Evolutionary conservation across 2,329 filamentous ascomycete species (phyloP), one percentile per base, ranked within the genome.

Genomic region (Aspergillus oerlinghausenensis): DNA sequence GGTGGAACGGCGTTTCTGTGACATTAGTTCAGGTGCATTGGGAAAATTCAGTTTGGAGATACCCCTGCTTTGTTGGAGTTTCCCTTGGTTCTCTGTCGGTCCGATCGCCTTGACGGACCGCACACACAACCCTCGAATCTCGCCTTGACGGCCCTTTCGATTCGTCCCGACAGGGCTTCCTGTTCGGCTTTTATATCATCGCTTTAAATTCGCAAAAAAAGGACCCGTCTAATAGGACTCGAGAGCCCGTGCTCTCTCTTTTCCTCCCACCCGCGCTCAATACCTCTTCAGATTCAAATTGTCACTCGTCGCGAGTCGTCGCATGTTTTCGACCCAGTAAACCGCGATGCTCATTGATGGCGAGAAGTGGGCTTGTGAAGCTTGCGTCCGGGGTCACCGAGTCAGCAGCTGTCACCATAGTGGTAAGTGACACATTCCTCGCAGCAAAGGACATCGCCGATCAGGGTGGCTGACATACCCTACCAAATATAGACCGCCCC

Each of bases 391-490:
- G 77, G 94, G 94, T 73, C 94, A 99, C 81, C 90, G 94, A 74
- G 94, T 99, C 73, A 97, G 92, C 88, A 96, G 94, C 75, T 99
- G 94, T 82, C 91, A 93, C 76, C 94, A 99, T 77, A 84, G 86
- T 75, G 92, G 92, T 96, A 85, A 81, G 89, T 83, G 61, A 67
- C 38, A 17, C 48, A 43, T 52, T 50, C 26, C 40, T 25, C 47
- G 45, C 32, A 21, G 19, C 32, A 10, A 11, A 9, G 25, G 7
- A 19, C 21, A 35, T 43, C 40, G 25, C 10, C 11, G n/a, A 49
- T 14, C 48, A 38, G 10, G 40, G 9, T 38, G 14, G 14, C 38
- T 50, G 23, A 49, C 25, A 26, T 25, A 28, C 35, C 56, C 56
- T 59, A 25, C 35, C 42, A 38, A 51, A 50, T 57, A 55, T 70